Conservation (phyloP, 306 rosid genomes). For the Cercis canadensis region DNA sequence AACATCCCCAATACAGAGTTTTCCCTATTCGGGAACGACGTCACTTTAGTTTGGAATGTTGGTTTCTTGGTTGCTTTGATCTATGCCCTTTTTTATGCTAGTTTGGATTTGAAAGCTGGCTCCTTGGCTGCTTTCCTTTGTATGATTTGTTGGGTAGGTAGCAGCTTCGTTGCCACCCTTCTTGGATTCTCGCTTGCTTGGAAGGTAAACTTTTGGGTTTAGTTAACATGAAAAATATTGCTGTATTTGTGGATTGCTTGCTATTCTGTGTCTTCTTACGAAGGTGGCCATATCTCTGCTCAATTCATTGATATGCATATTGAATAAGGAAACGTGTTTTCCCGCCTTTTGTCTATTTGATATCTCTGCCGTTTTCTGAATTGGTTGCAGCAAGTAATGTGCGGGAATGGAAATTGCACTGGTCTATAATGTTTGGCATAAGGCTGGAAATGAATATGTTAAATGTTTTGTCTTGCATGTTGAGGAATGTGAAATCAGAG, state of each 20-base stretch:
- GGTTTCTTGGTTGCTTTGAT: slow-evolving; percentile 62
- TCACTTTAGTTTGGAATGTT: slow-evolving; percentile 59
- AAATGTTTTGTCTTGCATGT: background rate
- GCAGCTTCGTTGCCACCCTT: slow-evolving; percentile 55
- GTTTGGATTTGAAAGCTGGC: slow-evolving; percentile 76
- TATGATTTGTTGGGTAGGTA: slow-evolving; percentile 62
- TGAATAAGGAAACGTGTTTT: background rate
- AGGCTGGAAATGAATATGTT: background rate
- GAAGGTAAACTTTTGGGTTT: slow-evolving; percentile 64
- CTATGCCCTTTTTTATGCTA: slow-evolving; percentile 57
- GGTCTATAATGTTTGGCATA: background rate
- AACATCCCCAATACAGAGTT: slow-evolving; percentile 47
- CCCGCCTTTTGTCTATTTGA: background rate
- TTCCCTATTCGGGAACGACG: slow-evolving; percentile 46
- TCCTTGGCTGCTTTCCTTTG: slow-evolving; percentile 80
- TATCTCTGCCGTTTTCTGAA: background rate
- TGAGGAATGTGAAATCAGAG: background rate
- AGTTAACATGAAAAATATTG: background rate
- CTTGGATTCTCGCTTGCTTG: slow-evolving; percentile 78
- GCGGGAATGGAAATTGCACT: background rate
- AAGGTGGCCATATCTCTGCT: background rate
- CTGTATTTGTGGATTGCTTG: background rate
- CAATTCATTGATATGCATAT: background rate
- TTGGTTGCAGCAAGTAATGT: background rate
- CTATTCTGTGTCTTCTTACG: background rate